phyloP scores from a whole-genome alignment of 306 rosid species.

The Cyclanthera cordifolia region DNA sequence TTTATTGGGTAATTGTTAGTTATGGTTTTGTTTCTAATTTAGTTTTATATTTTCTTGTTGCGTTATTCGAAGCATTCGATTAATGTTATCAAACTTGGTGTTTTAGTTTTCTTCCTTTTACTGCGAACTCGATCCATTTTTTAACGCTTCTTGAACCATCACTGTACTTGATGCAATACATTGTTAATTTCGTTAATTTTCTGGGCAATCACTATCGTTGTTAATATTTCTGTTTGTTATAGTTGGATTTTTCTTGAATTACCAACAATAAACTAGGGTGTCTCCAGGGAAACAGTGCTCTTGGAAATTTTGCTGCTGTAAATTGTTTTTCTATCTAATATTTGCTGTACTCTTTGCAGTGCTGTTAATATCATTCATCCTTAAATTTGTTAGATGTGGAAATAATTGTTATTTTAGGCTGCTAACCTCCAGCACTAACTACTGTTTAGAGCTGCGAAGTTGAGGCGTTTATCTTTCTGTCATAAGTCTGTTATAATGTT shows the following conservation, averaged over 20 bases:
- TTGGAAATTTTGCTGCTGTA: background rate
- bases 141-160: background rate
- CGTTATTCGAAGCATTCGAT: background rate
- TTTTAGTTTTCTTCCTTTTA: background rate
- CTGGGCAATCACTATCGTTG: background rate
- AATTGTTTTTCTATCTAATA: background rate
- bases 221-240: background rate
- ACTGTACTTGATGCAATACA: background rate
- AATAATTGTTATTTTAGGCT: background rate
- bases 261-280: background rate
- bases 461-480: background rate
- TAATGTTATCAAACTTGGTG: conserved; percentile 8
- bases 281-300: background rate
- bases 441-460: no score
- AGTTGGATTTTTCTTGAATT: background rate
- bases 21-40: background rate
- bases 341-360: background rate
- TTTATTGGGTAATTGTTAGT: conserved; percentile 13
- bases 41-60: background rate
- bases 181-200: background rate
- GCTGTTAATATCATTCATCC: background rate
- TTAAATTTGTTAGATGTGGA: background rate
- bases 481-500: background rate
- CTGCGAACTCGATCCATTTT: conserved; percentile 5
- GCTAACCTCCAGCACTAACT: no score